Base-by-base conservation (phyloP, 192 early-diverging fungal species). In the Coemansia erecta region DNA sequence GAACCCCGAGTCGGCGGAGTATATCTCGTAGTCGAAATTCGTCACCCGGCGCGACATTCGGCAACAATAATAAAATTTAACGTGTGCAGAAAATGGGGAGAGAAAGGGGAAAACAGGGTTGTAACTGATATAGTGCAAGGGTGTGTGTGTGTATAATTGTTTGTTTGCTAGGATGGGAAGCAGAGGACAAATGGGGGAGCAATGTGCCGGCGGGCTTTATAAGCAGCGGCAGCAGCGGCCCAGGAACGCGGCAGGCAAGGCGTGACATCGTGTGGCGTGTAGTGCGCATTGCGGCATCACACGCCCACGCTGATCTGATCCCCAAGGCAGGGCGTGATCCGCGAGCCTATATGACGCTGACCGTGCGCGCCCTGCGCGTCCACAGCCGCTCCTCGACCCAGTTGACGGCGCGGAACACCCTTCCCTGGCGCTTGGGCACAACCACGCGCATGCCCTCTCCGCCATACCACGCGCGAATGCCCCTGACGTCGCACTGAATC, bases 11-110 rank as follows among this genome's bases (percentile, higher is more conserved):
- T 58, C 35, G 17, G 40, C 48, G 1, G 67, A 18, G 28, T 61
- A 76, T 39, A 76, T 66, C 49, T 76, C 67, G 23, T 60, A 48
- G 56, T 69, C 58, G 46, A 76, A 76, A 63, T 76, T 76, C n/a
- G 73, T 62, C n/a, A 65, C 55, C 12, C 63, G 50, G 6, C 60
- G 70, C 10, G 47, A 47, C 63, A 66, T 65, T 52, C 35, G 4
- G 0, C 4, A 13, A 39, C n/a, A 39, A 7, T 37, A 10, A 15
- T 53, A 19, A 37, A 19, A 15, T 37, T 13, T 8, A 33, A 53
- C n/a, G n/a, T 45, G 15, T 14, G 5, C 7, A 17, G 7, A 2
- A 15, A 14, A 14, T 14, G 43, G 18, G 11, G 18, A 45, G 15
- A 45, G 18, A 8, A n/a, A 45, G 14, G 15, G 43, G 18, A 41